phyloP scores from a whole-genome alignment of 306 rosid species.

The Trifolium fragiferum region DNA sequence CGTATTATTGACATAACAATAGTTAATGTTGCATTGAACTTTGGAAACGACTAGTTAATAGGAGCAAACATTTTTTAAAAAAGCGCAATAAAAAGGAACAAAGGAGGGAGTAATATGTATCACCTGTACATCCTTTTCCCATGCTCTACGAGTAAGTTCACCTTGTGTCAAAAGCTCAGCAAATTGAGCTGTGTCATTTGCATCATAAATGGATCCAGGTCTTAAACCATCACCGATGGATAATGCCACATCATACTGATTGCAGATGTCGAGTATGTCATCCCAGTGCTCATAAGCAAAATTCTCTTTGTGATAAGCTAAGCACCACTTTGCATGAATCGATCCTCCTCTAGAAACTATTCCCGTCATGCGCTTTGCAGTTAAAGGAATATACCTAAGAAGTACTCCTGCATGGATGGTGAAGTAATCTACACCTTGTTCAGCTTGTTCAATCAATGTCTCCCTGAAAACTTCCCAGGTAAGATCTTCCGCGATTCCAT shows the following conservation, averaged over 20 bases:
- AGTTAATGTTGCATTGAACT: too few relatives aligned
- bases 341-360: constrained; percentile 99
- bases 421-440: constrained; percentile 99
- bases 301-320: constrained; percentile 94
- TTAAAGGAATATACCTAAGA: constrained; percentile 90
- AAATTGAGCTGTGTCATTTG: constrained; percentile 97
- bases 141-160: constrained; percentile 94
- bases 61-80: too few relatives aligned
- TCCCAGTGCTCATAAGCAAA: constrained; percentile 99
- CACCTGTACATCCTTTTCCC: constrained; percentile 99
- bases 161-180: constrained; percentile 99
- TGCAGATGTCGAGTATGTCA: constrained; percentile 97
- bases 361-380: constrained; percentile 98
- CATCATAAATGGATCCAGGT: constrained; percentile 99
- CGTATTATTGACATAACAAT: too few relatives aligned
- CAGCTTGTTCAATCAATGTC: constrained; percentile 97
- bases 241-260: constrained; percentile 89
- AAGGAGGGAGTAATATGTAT: not conserved
- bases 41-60: too few relatives aligned
- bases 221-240: constrained; percentile 97
- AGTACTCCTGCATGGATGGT: constrained; percentile 99
- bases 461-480: constrained; percentile 90
- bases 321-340: constrained; percentile 99
- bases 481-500: constrained; percentile 93
- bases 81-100: too few relatives aligned